Base-by-base conservation (phyloP, 164 flowering plant species). In the Protea cynaroides region DNA sequence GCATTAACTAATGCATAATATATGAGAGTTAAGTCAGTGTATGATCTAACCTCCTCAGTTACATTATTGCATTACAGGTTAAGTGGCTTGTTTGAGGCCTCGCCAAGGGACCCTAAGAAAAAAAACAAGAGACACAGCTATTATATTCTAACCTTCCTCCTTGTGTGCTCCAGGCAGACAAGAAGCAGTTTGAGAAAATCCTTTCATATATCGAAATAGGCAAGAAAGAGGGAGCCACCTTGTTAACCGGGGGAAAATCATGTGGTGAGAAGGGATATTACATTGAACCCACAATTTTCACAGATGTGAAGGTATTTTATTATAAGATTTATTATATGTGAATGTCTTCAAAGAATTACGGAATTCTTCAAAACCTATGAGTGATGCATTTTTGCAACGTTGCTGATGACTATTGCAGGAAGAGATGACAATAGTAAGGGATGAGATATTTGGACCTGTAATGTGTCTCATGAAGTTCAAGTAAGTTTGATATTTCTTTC, bases 391-490 rank as follows among this genome's bases (percentile, higher is more conserved):
- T 9, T 18, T 37, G 37, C 38, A 57, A 38, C 14, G 10, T 3
- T 29, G n/a, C 46, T 11, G 11, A 58, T 12, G 17, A 8, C 47
- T 7, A 24, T 21, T 23, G 12, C 82, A 89, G 93, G 93, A 89
- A 21, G 82, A 87, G 25, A 87, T 87, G 93, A 9, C 23, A 8
- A 83, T 89, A 47, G 85, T 75, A 2, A 69, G 73, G 55, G 89
- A 89, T 10, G 96, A 89, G 73, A 89, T 89, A 55, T 89, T 87
- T 62, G 96, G 96, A 4, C 93, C 96, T 7, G 93, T 89, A 0
- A 70, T 87, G 87, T 73, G 83, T 18, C 71, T 89, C 61, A 82
- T 82, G 86, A 89, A 87, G 61, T 89, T 89, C 85, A 89, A 87
- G 96, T 89, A 71, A 81, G 81, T 59, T 15, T 15, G 7, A 40